Base-by-base conservation (phyloP, 768 basidiomycete species). In the Boletus insuetus region DNA sequence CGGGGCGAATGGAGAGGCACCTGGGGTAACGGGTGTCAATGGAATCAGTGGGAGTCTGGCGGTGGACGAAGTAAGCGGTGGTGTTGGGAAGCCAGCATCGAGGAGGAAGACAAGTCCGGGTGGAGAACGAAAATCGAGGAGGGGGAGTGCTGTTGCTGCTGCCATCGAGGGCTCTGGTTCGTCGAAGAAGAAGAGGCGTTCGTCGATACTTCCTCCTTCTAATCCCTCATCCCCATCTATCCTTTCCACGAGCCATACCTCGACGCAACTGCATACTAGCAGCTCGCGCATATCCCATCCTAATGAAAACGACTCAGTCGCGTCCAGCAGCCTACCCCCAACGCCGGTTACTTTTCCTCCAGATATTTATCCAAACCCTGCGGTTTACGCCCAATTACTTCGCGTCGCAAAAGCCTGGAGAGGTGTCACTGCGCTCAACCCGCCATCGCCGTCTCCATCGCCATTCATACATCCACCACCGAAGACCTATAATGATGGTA, bases 341-440 rank as follows among this genome's bases (percentile, higher is more conserved):
- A 53, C 57, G 37, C 59, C 67, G 49, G 77, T 85, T 53, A 76
- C 80, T 45, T 68, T 69, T 22, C 68, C 68, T 32, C 58, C 66
- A 17, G 69, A 69, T 35, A 49, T 58, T 9, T 70, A 70, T 29
- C 60, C 68, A 6, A 64, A 69, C 16, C 68, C 68, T 41, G 56
- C 77, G 41, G 76, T 79, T 3, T 76, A 82, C 11, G 73, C 75
- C 35, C 79, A 74, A 38, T 76, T 89, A 3, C 75, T 78, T n/a
- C 72, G 74, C n/a, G 79, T 82, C 17, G 86, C 87, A 12, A 76
- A 79, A 20, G 71, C 77, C 17, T 90, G 86, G 87, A 74, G 87
- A 10, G 87, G 88, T 2, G 72, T 89, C 31, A 80, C 82, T n/a
- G 86, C 86, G 8, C 71, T 83, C 56, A 70, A 71, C 22, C 64